phyloP scores from a whole-genome alignment of 805 yeast species.

The Debaryomyces castellii region DNA sequence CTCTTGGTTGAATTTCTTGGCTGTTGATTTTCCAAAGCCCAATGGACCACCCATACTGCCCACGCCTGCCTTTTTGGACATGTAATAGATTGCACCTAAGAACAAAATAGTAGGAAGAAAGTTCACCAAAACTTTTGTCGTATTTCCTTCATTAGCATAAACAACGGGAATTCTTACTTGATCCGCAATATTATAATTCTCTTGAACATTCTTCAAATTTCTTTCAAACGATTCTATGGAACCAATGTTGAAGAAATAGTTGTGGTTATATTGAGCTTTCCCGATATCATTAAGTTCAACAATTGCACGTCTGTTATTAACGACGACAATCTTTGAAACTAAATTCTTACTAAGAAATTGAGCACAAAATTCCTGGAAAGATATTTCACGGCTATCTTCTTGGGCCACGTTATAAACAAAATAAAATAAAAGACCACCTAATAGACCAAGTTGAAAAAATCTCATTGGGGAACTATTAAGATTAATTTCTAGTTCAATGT shows the following conservation, averaged over 20 bases:
- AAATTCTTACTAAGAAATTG: constrained; percentile 72
- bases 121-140: constrained; percentile 62
- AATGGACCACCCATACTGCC: constrained; percentile 83
- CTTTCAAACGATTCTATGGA: constrained; percentile 86
- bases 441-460: constrained; percentile 31
- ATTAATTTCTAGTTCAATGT: constrained; percentile 23
- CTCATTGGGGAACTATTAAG: constrained; percentile 21
- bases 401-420: constrained; percentile 17
- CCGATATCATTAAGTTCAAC: constrained; percentile 66
- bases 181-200: constrained; percentile 59
- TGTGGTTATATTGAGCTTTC: constrained; percentile 40
- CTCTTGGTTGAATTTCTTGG: constrained; percentile 88
- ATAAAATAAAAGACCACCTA: constrained; percentile 26
- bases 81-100: constrained; percentile 84
- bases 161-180: constrained; percentile 76
- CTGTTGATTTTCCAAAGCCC: constrained; percentile 86
- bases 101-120: constrained; percentile 86
- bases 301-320: constrained; percentile 73
- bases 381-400: constrained; percentile 49
- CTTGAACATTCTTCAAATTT: constrained; percentile 73
- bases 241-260: constrained; percentile 72
- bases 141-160: constrained; percentile 70
- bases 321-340: constrained; percentile 71
- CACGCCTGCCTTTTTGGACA: constrained; percentile 68
- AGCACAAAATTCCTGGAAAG: constrained; percentile 89